These are phyloP conservation scores for Apiotrichum sp. DNA, from an alignment of 1,284 basidiomycete genomes.

Conservation along the genomic window DNA sequence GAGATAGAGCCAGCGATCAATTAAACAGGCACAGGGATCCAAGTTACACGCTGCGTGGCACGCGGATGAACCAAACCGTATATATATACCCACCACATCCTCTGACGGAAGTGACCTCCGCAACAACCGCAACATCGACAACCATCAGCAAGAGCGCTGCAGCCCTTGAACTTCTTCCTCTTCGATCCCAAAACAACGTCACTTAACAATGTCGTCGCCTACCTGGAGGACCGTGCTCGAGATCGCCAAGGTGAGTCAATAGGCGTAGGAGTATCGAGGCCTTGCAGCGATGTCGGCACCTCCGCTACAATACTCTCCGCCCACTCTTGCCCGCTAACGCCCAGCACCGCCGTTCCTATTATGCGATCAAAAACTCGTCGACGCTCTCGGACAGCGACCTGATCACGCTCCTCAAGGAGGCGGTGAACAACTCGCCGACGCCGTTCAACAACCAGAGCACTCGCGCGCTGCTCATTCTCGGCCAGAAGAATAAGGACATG, in stretches of 20 bases:
- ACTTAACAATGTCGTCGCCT: not conserved
- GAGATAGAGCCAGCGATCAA: too few species aligned
- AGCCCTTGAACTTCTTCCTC: too few species aligned
- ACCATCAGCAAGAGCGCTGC: too few species aligned
- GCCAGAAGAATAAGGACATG: constrained; percentile 45
- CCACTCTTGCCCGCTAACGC: not conserved
- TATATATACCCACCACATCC: too few species aligned
- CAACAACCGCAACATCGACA: too few species aligned
- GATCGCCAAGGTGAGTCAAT: not conserved
- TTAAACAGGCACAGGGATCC: too few species aligned
- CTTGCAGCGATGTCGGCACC: not conserved
- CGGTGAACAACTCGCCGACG: constrained; percentile 47
- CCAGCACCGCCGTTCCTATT: constrained; percentile 45
- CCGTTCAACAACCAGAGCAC: constrained; percentile 49
- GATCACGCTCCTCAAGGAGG: constrained; percentile 44
- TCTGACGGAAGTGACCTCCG: too few species aligned
- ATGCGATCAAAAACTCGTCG: constrained; percentile 43
- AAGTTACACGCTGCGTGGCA: too few species aligned
- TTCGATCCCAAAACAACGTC: too few species aligned
- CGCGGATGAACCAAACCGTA: too few species aligned
- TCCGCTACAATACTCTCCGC: not conserved
- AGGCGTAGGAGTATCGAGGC: too few species aligned
- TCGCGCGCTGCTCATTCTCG: constrained; percentile 47
- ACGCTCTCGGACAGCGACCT: constrained; percentile 44
- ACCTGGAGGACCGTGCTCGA: constrained; percentile 5